Conservation (phyloP, 805 yeast genomes). For the Nakazawaea ishiwadae region DNA sequence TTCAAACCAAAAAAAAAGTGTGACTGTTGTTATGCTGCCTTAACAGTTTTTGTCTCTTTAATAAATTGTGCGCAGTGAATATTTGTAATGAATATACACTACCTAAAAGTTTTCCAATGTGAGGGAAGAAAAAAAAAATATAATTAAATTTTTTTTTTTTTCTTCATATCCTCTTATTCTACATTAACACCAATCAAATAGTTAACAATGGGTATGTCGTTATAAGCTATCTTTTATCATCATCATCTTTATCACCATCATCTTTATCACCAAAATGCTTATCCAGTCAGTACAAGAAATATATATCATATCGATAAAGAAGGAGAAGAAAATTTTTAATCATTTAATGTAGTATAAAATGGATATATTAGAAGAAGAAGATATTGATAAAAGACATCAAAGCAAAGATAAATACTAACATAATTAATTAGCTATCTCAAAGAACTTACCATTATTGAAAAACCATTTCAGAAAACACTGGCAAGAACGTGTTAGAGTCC, state of each 20-base stretch:
- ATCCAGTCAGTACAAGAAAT: too few relatives aligned
- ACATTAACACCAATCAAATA: conserved; percentile 2
- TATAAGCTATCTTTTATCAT: background rate
- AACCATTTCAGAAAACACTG: conserved; percentile 99
- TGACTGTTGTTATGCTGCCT: background rate
- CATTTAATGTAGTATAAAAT: background rate
- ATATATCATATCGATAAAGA: too few relatives aligned
- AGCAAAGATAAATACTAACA: conserved; percentile 21
- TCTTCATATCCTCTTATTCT: background rate
- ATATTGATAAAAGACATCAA: too few relatives aligned
- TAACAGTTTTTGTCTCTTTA: too few relatives aligned
- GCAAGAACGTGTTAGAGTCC: conserved; percentile 99
- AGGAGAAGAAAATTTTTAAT: too few relatives aligned
- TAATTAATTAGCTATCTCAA: conserved; percentile 79
- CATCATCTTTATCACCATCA: background rate
- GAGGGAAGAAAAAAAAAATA: too few relatives aligned
- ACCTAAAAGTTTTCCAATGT: too few relatives aligned
- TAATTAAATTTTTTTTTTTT: background rate
- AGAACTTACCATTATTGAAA: conserved; percentile 98
- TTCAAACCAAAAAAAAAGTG: background rate
- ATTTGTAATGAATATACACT: too few relatives aligned
- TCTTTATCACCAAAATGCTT: conserved; percentile 1
- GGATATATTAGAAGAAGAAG: background rate
- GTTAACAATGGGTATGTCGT: conserved; percentile 21
- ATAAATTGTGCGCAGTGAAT: conserved; percentile 1